A percentile compares a stretch with the other conserved stretches of the same genome.
These are phyloP conservation scores for Quercus robur DNA, from an alignment of 306 rosid genomes.

Conservation along the genomic window DNA sequence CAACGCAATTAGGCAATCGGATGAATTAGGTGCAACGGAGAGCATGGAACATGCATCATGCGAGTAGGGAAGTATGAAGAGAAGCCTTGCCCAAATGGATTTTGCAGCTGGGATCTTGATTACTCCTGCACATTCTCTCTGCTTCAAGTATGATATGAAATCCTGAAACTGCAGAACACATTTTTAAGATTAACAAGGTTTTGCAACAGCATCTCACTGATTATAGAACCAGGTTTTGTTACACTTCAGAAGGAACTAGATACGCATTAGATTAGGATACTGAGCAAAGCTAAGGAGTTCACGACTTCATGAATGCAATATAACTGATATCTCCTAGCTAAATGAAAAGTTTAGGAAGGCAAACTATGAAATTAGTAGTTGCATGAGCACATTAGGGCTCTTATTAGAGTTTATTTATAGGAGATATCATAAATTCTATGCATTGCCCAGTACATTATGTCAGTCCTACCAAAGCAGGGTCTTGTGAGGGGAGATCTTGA, in stretches of 20 bases:
- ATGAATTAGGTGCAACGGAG: slow-evolving; percentile 62
- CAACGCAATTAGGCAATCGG: slow-evolving; percentile 80
- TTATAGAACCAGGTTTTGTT: background rate
- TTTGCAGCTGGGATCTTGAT: slow-evolving; percentile 77
- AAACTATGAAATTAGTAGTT: background rate
- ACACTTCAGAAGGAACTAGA: background rate
- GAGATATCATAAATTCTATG: background rate
- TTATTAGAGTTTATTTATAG: background rate
- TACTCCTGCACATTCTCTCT: slow-evolving; percentile 97
- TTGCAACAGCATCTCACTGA: background rate
- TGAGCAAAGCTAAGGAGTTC: background rate
- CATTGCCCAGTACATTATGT: background rate
- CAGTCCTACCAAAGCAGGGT: background rate
- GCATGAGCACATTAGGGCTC: background rate
- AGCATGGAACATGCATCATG: slow-evolving; percentile 71
- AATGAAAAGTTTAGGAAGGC: background rate
- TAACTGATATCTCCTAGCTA: background rate
- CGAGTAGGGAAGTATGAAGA: slow-evolving; percentile 84
- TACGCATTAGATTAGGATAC: background rate
- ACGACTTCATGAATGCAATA: background rate
- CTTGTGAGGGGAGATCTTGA: background rate
- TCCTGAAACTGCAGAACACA: slow-evolving; percentile 83
- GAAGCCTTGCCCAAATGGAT: slow-evolving; percentile 90
- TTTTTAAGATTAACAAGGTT: background rate
- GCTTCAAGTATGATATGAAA: slow-evolving; percentile 83